Conservation (phyloP, 2,329 filamentous ascomycete genomes). For the Rhexocercosporidium sp. region DNA sequence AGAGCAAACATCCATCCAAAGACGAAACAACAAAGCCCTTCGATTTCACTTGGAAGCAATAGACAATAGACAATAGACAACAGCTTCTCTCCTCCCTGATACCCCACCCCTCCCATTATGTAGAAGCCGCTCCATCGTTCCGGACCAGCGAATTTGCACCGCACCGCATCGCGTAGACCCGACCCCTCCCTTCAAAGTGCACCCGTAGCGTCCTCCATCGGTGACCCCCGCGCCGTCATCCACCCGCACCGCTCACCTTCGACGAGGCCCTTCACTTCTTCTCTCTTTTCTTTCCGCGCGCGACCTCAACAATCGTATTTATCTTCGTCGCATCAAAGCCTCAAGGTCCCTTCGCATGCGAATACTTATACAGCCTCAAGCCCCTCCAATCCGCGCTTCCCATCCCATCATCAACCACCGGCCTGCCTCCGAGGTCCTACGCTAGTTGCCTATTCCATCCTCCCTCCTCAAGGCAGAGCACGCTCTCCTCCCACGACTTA, state of each 20-base stretch:
- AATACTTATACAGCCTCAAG: not conserved
- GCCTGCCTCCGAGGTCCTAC: not conserved
- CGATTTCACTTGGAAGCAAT: not conserved
- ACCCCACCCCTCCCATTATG: no score
- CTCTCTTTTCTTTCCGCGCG: not conserved
- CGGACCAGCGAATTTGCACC: not conserved
- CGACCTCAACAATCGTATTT: not conserved
- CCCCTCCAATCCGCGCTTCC: not conserved
- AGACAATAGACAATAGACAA: not conserved
- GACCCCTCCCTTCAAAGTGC: not conserved
- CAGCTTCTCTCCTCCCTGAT: no score
- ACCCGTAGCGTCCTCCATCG: not conserved
- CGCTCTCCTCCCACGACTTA: not conserved
- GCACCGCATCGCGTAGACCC: not conserved
- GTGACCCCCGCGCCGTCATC: not conserved
- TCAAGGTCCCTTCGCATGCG: not conserved
- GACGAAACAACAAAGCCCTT: not conserved
- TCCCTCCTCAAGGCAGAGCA: conserved; percentile 9
- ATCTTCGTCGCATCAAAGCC: not conserved
- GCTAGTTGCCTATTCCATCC: not conserved
- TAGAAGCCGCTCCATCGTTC: not conserved
- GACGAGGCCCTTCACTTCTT: not conserved
- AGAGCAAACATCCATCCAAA: not conserved
- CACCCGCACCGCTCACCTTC: not conserved
- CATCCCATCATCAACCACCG: not conserved